phyloP scores from a whole-genome alignment of 2,329 filamentous ascomycete species.

The Penicillium sclerotiorum region DNA sequence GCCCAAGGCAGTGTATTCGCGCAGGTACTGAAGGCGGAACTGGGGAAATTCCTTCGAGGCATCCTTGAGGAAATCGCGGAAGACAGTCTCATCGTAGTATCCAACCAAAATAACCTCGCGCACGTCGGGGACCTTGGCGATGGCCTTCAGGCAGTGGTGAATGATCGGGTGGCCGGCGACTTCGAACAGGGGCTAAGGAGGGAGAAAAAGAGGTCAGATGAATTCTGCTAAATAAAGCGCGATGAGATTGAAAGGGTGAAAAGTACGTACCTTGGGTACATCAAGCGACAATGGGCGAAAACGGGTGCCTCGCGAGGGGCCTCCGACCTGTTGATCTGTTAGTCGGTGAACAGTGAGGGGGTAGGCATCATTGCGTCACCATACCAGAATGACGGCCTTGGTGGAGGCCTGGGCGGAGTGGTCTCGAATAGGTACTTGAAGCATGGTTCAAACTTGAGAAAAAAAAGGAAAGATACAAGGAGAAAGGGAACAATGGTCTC shows the following conservation, averaged over 20 bases:
- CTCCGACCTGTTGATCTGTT: constrained; percentile 71
- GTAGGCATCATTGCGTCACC: constrained; percentile 26
- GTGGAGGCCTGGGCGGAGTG: constrained; percentile 61
- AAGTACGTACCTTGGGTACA: constrained; percentile 76
- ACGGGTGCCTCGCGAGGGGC: constrained; percentile 90
- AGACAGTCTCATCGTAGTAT: constrained; percentile 97
- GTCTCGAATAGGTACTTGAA: constrained; percentile 50
- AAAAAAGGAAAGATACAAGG: constrained; percentile 7
- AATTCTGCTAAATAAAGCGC: no score
- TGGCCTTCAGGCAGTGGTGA: constrained; percentile 92
- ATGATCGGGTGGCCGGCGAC: constrained; percentile 98
- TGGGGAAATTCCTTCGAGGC: constrained; percentile 80
- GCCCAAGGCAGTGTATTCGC: constrained; percentile 94
- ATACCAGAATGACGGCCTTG: constrained; percentile 92
- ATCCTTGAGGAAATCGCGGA: constrained; percentile 97
- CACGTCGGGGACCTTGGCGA: constrained; percentile 87
- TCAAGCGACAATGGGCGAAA: constrained; percentile 95
- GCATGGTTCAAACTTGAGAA: constrained; percentile 39
- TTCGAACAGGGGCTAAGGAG: constrained; percentile 83
- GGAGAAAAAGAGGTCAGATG: no score
- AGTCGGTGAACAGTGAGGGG: constrained; percentile 20
- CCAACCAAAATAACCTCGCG: constrained; percentile 97
- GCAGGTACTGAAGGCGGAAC: constrained; percentile 89
- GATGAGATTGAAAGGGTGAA: constrained; percentile 18
- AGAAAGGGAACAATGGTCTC: constrained; percentile 5